phyloP scores from a whole-genome alignment of 495 filamentous ascomycete genomes.

The Xylaria longipes region DNA sequence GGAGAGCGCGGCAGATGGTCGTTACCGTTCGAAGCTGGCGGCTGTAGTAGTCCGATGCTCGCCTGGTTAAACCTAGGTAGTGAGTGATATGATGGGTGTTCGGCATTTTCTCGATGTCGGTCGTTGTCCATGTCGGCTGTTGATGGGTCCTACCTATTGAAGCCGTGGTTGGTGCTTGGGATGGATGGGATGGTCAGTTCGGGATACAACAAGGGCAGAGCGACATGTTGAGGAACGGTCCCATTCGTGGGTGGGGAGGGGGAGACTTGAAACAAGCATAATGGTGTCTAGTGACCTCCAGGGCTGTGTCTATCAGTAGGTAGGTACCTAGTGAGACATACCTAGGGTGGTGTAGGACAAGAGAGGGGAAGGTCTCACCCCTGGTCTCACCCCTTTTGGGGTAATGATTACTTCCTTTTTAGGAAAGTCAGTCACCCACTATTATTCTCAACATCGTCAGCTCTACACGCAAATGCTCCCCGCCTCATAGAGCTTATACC shows the following conservation, averaged over 20 bases:
- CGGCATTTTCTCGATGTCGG: not conserved
- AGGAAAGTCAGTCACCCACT: not conserved
- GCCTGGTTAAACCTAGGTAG: not conserved
- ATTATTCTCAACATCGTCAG: not conserved
- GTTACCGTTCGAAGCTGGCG: not conserved
- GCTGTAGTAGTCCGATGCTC: not conserved
- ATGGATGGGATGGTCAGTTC: slow-evolving; percentile 2
- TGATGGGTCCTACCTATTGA: not conserved
- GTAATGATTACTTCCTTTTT: not conserved
- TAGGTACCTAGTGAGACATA: not conserved
- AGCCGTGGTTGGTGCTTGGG: not conserved
- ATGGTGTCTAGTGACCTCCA: not conserved
- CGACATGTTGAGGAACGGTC: not conserved
- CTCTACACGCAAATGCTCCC: not conserved
- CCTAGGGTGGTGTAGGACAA: not conserved
- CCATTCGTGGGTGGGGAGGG: slow-evolving; percentile 2
- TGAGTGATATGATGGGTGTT: not conserved
- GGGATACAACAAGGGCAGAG: slow-evolving; percentile 1
- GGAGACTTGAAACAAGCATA: slow-evolving; percentile 8
- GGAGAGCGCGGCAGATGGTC: not conserved
- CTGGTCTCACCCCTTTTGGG: not conserved
- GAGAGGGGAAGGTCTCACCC: not conserved
- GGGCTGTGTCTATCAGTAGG: no score
- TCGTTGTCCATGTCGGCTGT: not conserved
- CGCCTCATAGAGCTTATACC: not conserved